Conservation (phyloP, 495 filamentous ascomycete genomes). For the Hyaloscypha bicolor region DNA sequence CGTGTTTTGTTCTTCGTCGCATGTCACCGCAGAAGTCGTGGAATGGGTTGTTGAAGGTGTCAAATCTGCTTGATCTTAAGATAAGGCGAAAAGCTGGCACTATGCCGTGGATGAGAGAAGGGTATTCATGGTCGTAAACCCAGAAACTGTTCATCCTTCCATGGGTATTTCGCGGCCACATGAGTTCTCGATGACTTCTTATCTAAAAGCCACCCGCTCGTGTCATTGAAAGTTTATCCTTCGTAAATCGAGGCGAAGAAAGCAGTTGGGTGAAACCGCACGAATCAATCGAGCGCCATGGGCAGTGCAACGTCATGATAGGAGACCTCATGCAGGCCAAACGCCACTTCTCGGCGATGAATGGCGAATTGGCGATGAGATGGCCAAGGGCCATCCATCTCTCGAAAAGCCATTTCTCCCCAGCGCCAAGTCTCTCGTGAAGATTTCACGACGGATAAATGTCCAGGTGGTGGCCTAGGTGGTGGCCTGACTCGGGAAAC, state of each 20-base stretch:
- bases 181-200: not conserved
- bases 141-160: not conserved
- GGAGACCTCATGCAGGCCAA: not conserved
- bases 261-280: no score
- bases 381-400: not conserved
- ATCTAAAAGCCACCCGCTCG: not conserved
- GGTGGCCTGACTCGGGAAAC: not conserved
- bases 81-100: not conserved
- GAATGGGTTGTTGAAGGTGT: not conserved
- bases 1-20: not conserved
- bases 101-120: not conserved
- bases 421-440: not conserved
- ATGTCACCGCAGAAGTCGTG: not conserved
- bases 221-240: no score
- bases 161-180: not conserved
- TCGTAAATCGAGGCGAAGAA: no score
- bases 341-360: not conserved
- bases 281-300: not conserved
- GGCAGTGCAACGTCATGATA: not conserved
- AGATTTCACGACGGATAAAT: not conserved
- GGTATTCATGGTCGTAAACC: no score
- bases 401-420: not conserved
- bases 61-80: not conserved
- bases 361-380: constrained; percentile 1
- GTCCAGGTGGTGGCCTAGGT: not conserved